A percentile compares a stretch with the other conserved stretches of the same genome.
Conservation (phyloP, 108 stramenopile genomes). For the Pinguiococcus pyrenoidosus region DNA sequence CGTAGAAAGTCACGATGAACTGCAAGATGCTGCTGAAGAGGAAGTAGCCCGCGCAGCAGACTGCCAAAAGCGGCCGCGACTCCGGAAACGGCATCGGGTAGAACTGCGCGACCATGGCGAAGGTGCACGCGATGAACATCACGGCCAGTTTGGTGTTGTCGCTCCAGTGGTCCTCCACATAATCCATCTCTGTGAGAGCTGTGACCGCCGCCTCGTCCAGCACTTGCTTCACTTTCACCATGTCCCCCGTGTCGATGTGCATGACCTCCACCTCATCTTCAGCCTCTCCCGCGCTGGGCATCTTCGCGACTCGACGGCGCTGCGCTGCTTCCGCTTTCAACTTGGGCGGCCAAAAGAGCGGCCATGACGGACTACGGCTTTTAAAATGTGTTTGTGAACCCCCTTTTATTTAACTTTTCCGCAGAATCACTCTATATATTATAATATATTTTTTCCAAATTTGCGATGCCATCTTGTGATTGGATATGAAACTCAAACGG, state of each 20-base stretch:
- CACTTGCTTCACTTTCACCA: conserved; percentile 88
- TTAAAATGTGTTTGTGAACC: too few species aligned
- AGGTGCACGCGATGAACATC: conserved; percentile 73
- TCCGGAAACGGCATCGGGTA: conserved; percentile 80
- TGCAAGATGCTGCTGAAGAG: conserved; percentile 71
- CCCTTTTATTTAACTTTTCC: too few species aligned
- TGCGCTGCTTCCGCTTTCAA: too few species aligned
- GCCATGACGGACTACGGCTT: too few species aligned
- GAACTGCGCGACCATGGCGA: conserved; percentile 83
- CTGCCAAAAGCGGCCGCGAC: conserved; percentile 61
- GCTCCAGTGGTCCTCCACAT: conserved; percentile 60
- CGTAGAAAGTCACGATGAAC: conserved; percentile 75
- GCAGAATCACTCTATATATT: too few species aligned
- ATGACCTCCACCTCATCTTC: conserved; percentile 20
- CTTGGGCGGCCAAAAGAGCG: too few species aligned
- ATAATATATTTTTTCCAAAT: too few species aligned
- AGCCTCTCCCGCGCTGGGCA: too few species aligned
- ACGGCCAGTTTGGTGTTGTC: conserved; percentile 78
- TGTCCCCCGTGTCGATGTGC: conserved; percentile 85
- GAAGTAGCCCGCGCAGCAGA: conserved; percentile 79
- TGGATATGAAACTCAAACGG: too few species aligned
- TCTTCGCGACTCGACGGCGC: too few species aligned
- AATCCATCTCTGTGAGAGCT: conserved; percentile 35
- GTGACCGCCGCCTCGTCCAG: conserved; percentile 79
- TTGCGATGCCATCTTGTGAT: too few species aligned